A percentile compares a stretch with the other conserved stretches of the same genome.
These are phyloP conservation scores for Croton setiger DNA, from an alignment of 441 rosid genomes.

Conservation along the genomic window DNA sequence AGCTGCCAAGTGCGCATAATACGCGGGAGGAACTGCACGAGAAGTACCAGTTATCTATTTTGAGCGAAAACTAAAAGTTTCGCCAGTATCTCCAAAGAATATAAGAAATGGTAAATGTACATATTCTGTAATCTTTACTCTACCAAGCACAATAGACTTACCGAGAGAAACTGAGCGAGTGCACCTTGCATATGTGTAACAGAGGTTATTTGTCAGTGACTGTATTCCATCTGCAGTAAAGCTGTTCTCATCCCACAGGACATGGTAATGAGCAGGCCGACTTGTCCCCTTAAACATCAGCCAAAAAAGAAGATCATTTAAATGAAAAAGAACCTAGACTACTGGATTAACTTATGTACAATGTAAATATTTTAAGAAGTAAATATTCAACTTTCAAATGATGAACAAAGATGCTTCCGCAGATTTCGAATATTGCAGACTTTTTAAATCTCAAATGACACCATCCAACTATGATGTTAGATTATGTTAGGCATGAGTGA, in stretches of 20 bases:
- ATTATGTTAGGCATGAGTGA: neutral
- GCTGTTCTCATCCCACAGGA: conserved; percentile 98
- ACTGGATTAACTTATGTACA: neutral
- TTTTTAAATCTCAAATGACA: neutral
- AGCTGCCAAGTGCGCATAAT: conserved; percentile 97
- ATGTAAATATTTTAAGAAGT: neutral
- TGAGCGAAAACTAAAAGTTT: neutral
- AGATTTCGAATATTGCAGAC: neutral
- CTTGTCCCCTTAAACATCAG: conserved; percentile 74
- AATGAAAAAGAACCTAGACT: neutral
- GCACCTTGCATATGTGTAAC: conserved; percentile 98
- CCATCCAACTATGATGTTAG: neutral
- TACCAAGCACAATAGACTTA: conserved; percentile 30
- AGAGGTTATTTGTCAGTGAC: conserved; percentile 92
- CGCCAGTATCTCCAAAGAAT: neutral
- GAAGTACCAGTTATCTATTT: conserved; percentile 7
- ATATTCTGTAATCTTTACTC: too few relatives aligned
- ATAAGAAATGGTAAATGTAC: neutral
- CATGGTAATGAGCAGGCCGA: conserved; percentile 99
- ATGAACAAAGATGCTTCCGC: too few relatives aligned
- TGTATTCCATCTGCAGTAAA: conserved; percentile 98
- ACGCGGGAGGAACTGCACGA: conserved; percentile 92
- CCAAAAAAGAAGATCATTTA: neutral
- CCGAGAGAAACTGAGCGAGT: conserved; percentile 96
- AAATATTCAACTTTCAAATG: too few relatives aligned